Evolutionary conservation across 2,329 filamentous ascomycete species (phyloP), one percentile per base, ranked within the genome.

Genomic region (Sporothrix inflata): DNA sequence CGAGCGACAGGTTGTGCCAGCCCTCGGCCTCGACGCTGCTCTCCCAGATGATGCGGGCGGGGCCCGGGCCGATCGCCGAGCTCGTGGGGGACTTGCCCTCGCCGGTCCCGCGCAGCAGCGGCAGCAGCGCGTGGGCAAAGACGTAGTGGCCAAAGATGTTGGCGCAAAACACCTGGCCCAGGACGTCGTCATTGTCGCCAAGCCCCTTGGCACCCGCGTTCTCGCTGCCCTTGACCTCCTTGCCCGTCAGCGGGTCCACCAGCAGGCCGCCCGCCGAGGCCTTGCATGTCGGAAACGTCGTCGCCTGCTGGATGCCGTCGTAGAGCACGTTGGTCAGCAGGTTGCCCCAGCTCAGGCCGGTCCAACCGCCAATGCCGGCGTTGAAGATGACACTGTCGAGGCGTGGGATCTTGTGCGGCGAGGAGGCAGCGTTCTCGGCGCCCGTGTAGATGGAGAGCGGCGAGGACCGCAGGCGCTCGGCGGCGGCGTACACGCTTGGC

Each of bases 111-210:
- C 38, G 55, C 76, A 99, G 86, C 12, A 98, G 84, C 0, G 93
- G 91, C 76, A 92, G 86, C 12, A 98, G 86, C 78, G 91, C 89
- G 80, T 97, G 94, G 19, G 89, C 89, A 30, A 99, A 89, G 78
- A 98, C 83, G 80, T 99, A 98, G 83, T 99, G 96, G 0, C 96
- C 96, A 79, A 99, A 98, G 40, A 97, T 87, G 79, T 98, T 98
- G 67, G 95, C 91, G 79, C 91, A 92, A 80, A 98, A 99, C 21
- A 97, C 89, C 76, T 93, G 87, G 3, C 94, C 94, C 0, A 99
- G 83, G 5, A 84, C 82, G 0, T 91, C 90, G 72, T 90, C 87
- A 19, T 82, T 76, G 12, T 69, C 69, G 73, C 61, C 68, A 53
- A 73, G 61, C 76, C 69, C 74, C 80, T 79, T 34, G 3, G 80